Conservation (phyloP, 2,329 filamentous ascomycete species). For the Purpureocillium takamizusanense region DNA sequence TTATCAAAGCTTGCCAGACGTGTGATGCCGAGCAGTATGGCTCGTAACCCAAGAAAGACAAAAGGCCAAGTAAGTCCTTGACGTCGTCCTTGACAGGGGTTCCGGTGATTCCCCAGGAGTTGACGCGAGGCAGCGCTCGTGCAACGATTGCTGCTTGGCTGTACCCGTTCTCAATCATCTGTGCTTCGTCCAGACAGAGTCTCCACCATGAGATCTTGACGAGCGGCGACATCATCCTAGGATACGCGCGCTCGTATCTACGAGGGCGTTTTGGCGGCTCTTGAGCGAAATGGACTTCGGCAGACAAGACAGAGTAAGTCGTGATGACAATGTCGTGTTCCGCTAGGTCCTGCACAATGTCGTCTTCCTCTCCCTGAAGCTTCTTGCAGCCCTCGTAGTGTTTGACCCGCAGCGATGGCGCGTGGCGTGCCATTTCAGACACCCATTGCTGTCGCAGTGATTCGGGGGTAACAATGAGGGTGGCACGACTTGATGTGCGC, state of each 20-base stretch:
- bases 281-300: slow-evolving; percentile 70
- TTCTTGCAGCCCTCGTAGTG: slow-evolving; percentile 44
- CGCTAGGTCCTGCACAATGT: slow-evolving; percentile 34
- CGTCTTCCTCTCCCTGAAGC: slow-evolving; percentile 23
- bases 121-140: slow-evolving; percentile 67
- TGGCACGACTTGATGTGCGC: slow-evolving; percentile 43
- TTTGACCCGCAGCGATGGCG: slow-evolving; percentile 46
- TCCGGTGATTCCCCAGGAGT: slow-evolving; percentile 84
- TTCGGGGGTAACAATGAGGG: slow-evolving; percentile 52
- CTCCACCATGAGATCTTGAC: slow-evolving; percentile 84
- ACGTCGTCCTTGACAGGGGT: slow-evolving; percentile 80
- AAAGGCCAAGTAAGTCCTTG: slow-evolving; percentile 66
- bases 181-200: slow-evolving; percentile 68
- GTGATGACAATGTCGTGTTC: slow-evolving; percentile 52
- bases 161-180: slow-evolving; percentile 88
- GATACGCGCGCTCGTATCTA: slow-evolving; percentile 57
- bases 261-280: slow-evolving; percentile 60
- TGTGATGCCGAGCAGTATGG: slow-evolving; percentile 59
- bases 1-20: slow-evolving; percentile 61
- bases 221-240: slow-evolving; percentile 63
- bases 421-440: slow-evolving; percentile 48
- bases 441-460: slow-evolving; percentile 53
- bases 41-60: slow-evolving; percentile 72
- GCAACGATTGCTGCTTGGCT: slow-evolving; percentile 77
- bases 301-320: slow-evolving; percentile 62